phyloP scores from a whole-genome alignment of 305 asterid genomes.

The Coffea humblotiana region DNA sequence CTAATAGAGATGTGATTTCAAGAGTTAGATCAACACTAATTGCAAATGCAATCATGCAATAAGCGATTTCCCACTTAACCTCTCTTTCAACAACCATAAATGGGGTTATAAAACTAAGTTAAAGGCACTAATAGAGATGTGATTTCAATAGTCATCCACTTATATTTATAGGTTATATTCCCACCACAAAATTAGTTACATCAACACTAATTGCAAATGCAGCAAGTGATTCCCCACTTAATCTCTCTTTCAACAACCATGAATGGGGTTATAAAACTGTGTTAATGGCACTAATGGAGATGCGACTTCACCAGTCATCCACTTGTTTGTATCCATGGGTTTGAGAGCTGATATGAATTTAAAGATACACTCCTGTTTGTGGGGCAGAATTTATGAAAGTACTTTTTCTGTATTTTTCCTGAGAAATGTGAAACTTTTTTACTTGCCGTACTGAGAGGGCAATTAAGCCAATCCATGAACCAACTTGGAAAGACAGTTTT shows the following conservation, averaged over 20 bases:
- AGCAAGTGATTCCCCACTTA: not conserved
- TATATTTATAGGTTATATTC: not conserved
- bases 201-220: not conserved
- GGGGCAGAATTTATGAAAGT: slow-evolving; percentile 4
- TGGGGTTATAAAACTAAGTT: not conserved
- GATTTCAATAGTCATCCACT: not conserved
- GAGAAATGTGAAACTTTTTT: not conserved
- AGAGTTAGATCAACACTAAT: not conserved
- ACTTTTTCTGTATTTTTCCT: not conserved
- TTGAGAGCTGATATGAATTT: not conserved
- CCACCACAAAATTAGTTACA: too few species aligned
- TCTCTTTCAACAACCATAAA: not conserved
- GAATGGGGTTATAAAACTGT: not conserved
- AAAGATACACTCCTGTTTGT: not conserved
- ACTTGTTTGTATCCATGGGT: not conserved
- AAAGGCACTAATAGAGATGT: not conserved
- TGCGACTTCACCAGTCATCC: not conserved
- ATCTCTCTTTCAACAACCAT: not conserved
- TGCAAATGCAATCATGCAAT: not conserved
- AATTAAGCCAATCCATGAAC: too few species aligned
- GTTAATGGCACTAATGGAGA: not conserved
- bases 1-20: too few species aligned
- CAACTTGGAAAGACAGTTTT: too few species aligned
- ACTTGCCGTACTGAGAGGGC: too few species aligned
- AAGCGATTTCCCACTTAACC: not conserved